Conservation (phyloP, 805 yeast genomes). For the Kuraishia molischiana region DNA sequence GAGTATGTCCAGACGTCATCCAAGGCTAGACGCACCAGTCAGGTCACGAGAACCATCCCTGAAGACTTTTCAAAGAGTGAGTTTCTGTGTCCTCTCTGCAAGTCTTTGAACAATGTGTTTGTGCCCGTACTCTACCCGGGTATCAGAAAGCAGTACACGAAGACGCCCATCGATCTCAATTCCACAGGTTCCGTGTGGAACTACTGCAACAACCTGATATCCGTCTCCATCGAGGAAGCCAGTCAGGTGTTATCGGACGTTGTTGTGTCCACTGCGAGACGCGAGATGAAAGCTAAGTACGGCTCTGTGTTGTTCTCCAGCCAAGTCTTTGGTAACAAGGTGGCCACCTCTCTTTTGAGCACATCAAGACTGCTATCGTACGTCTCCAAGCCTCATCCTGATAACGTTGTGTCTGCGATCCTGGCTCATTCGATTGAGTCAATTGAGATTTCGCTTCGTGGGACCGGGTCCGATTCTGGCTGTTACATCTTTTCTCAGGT, state of each 20-base stretch:
- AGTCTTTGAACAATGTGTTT: constrained; percentile 74
- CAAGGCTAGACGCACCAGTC: constrained; percentile 43
- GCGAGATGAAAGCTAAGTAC: constrained; percentile 1
- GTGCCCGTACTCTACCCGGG: constrained; percentile 61
- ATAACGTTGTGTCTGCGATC: constrained; percentile 22
- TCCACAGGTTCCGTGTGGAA: background rate
- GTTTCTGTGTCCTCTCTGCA: constrained; percentile 85
- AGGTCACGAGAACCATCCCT: constrained; percentile 75
- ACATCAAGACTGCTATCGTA: constrained; percentile 23
- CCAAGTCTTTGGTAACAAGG: constrained; percentile 1
- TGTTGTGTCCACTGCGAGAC: background rate
- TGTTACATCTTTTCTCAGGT: constrained; percentile 45
- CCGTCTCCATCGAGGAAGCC: background rate
- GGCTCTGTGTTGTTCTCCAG: background rate
- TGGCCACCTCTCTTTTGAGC: constrained; percentile 1
- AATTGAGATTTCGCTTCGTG: constrained; percentile 57
- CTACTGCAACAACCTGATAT: background rate
- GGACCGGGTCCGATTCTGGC: constrained; percentile 21
- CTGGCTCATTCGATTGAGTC: constrained; percentile 52
- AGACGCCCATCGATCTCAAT: background rate
- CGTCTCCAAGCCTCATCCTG: constrained; percentile 60
- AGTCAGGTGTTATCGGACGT: background rate
- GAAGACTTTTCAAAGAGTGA: constrained; percentile 64
- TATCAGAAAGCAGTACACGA: constrained; percentile 21
- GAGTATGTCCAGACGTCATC: constrained; percentile 46